phyloP scores from a whole-genome alignment of 441 rosid genomes.

The Erysimum cheiri region DNA sequence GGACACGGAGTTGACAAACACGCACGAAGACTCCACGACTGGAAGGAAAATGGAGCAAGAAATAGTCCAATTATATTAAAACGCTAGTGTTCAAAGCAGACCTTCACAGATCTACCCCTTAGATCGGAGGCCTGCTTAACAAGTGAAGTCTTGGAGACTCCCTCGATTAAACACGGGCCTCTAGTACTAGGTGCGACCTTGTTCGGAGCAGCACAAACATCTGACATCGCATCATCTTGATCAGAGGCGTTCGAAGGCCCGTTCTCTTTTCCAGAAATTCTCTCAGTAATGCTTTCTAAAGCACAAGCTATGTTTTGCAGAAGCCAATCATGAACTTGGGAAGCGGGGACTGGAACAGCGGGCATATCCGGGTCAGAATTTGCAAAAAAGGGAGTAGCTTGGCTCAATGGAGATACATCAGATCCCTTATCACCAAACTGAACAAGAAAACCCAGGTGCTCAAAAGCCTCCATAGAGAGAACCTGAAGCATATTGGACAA shows the following conservation, averaged over 20 bases:
- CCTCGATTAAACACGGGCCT: constrained; percentile 85
- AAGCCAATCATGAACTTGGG: constrained; percentile 95
- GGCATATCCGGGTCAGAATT: constrained; percentile 99
- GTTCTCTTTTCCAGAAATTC: constrained; percentile 87
- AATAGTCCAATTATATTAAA: constrained; percentile 6
- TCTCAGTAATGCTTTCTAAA: constrained; percentile 79
- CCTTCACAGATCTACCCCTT: constrained; percentile 93
- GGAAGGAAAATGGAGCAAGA: background rate
- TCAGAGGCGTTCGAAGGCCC: constrained; percentile 74
- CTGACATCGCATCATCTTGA: constrained; percentile 92
- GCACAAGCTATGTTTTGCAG: constrained; percentile 77
- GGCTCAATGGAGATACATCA: constrained; percentile 80
- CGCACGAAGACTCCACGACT: background rate
- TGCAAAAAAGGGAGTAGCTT: constrained; percentile 93
- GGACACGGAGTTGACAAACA: constrained; percentile 2
- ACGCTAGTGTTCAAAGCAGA: constrained; percentile 43
- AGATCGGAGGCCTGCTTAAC: constrained; percentile 90
- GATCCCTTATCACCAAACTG: constrained; percentile 93
- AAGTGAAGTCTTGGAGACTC: constrained; percentile 88
- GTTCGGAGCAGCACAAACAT: constrained; percentile 72
- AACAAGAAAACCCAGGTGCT: constrained; percentile 95
- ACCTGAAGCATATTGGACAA: constrained; percentile 60
- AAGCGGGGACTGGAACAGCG: constrained; percentile 88
- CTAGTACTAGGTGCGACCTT: constrained; percentile 68
- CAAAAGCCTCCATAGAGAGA: constrained; percentile 87